Evolutionary conservation across 768 basidiomycete genomes (phyloP).

Genomic region (Kwoniella newhampshirensis): DNA sequence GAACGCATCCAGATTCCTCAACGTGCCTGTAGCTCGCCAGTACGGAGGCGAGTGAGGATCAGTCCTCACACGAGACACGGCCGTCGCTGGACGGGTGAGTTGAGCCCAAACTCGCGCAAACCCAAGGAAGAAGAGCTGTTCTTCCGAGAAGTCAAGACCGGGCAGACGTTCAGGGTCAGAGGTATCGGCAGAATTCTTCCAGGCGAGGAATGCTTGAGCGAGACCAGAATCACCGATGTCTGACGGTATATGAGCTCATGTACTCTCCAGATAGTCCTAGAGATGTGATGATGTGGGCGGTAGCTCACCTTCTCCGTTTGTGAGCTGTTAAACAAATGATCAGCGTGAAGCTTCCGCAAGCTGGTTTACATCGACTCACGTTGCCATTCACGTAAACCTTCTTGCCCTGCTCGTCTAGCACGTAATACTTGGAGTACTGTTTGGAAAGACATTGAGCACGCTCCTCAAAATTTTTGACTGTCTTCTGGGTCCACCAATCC

Average conservation of each 20-base stretch:
- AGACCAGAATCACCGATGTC: slow-evolving; percentile 53
- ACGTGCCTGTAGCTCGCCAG: slow-evolving; percentile 80
- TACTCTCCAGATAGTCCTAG: no score
- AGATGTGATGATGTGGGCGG: not conserved
- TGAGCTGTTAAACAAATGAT: slow-evolving; percentile 28
- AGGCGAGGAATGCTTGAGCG: slow-evolving; percentile 73
- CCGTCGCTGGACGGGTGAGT: slow-evolving; percentile 73
- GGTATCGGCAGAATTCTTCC: slow-evolving; percentile 66
- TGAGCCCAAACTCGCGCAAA: slow-evolving; percentile 86
- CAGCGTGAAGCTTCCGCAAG: not conserved
- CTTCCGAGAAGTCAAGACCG: slow-evolving; percentile 62
- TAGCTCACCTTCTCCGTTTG: slow-evolving; percentile 47
- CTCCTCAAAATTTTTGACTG: slow-evolving; percentile 76
- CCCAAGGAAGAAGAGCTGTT: slow-evolving; percentile 91
- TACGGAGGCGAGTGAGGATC: slow-evolving; percentile 83
- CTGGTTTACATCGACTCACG: slow-evolving; percentile 54
- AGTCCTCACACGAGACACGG: slow-evolving; percentile 71
- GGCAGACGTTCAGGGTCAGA: slow-evolving; percentile 69
- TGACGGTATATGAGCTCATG: not conserved
- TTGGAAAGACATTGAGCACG: slow-evolving; percentile 85
- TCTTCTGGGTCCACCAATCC: slow-evolving; percentile 54
- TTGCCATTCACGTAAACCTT: slow-evolving; percentile 80
- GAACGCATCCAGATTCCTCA: slow-evolving; percentile 84
- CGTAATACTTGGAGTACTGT: slow-evolving; percentile 83
- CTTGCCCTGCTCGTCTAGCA: slow-evolving; percentile 82